These are phyloP conservation scores for Penicillium lagena DNA, from an alignment of 495 filamentous ascomycete species.

Conservation along the genomic window DNA sequence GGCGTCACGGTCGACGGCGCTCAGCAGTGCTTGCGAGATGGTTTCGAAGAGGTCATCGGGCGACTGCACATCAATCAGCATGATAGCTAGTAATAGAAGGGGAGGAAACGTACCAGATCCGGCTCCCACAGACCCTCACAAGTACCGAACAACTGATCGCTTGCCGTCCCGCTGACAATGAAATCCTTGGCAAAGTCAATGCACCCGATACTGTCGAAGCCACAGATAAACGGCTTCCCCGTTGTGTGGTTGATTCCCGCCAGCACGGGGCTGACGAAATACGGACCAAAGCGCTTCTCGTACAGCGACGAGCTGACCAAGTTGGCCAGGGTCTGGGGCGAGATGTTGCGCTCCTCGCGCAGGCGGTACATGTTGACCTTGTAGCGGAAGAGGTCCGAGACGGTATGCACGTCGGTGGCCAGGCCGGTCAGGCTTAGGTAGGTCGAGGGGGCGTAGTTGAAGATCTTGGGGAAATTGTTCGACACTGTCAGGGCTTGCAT, in stretches of 20 bases:
- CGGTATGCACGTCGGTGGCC: conserved; percentile 90
- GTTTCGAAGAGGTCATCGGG: conserved; percentile 98
- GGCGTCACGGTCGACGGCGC: conserved; percentile 92
- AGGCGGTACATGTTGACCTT: conserved; percentile 99
- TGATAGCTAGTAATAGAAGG: not conserved
- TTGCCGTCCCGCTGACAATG: conserved; percentile 93
- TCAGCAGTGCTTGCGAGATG: conserved; percentile 92
- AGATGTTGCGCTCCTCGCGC: conserved; percentile 93
- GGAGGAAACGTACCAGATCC: conserved; percentile 61
- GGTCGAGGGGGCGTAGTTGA: conserved; percentile 84
- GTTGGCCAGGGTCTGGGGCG: conserved; percentile 91
- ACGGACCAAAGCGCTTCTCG: conserved; percentile 92
- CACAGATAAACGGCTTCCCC: conserved; percentile 93
- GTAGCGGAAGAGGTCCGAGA: conserved; percentile 95
- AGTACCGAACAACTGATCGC: conserved; percentile 96
- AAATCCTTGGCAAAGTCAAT: conserved; percentile 99
- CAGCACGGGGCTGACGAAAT: conserved; percentile 90
- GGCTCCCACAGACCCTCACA: conserved; percentile 99
- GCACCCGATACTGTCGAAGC: conserved; percentile 98
- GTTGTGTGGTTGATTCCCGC: conserved; percentile 90
- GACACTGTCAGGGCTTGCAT: conserved; percentile 94
- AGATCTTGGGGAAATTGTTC: conserved; percentile 99
- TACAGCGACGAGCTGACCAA: conserved; percentile 86
- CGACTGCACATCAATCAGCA: conserved; percentile 40
- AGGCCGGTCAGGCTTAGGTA: conserved; percentile 97